Conservation (phyloP, 192 early-diverging fungal genomes). For the Jimgerdemannia flammicorona region DNA sequence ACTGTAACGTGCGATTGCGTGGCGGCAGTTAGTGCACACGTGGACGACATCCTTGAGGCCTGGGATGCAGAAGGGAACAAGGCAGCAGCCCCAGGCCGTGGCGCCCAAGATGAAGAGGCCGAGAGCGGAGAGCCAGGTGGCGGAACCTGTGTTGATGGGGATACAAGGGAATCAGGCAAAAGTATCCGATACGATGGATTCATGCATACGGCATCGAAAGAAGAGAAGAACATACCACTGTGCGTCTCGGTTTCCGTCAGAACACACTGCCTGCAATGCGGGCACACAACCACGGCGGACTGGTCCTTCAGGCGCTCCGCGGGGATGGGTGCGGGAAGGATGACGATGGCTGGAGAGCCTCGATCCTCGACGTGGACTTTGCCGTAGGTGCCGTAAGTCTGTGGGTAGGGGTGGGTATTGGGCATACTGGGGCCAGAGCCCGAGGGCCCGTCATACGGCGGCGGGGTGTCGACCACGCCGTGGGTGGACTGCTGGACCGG, state of each 20-base stretch:
- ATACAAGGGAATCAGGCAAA: neutral
- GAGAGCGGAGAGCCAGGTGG: constrained; percentile 1
- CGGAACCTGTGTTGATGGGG: neutral
- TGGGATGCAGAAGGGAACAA: constrained; percentile 10
- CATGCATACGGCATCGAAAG: neutral
- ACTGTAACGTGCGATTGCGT: neutral
- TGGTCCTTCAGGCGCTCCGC: neutral
- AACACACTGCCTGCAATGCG: neutral
- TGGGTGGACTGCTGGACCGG: neutral
- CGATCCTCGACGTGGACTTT: neutral
- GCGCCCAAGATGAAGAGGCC: constrained; percentile 10
- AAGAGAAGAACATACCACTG: neutral
- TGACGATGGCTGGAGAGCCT: neutral
- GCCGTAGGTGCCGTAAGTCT: neutral
- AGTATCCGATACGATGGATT: neutral
- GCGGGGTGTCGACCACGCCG: neutral
- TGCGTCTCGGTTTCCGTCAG: neutral
- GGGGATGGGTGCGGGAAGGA: neutral
- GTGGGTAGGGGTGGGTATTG: neutral
- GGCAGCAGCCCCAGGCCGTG: constrained; percentile 10
- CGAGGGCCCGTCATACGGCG: neutral
- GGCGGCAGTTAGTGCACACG: constrained; percentile 1
- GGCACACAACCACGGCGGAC: constrained; percentile 1
- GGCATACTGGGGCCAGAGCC: neutral
- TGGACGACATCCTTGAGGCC: constrained; percentile 13